A percentile compares a stretch with the other conserved stretches of the same genome.
Evolutionary conservation across 306 rosid genomes (phyloP).

Genomic region (Phaseolus lunatus): DNA sequence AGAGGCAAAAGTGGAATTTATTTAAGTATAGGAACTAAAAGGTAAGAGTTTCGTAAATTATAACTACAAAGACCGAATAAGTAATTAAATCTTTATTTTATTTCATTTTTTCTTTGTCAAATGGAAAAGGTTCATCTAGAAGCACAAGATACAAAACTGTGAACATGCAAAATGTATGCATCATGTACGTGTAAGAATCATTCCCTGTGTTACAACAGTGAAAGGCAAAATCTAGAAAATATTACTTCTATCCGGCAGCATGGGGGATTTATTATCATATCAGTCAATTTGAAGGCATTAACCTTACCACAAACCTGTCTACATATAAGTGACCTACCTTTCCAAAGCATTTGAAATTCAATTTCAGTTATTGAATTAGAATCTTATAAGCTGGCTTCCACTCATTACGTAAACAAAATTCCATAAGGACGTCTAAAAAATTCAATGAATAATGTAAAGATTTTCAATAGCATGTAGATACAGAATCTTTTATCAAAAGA

Average conservation of each 20-base stretch:
- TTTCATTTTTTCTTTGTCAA: not conserved
- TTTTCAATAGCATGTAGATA: conserved; percentile 28
- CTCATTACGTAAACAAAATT: conserved; percentile 25
- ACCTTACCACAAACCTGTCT: conserved; percentile 17
- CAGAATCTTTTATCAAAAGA: conserved; percentile 27
- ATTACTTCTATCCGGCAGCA: conserved; percentile 6
- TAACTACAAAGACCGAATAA: no score
- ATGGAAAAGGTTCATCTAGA: conserved; percentile 30
- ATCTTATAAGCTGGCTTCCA: conserved; percentile 24
- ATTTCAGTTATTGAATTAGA: conserved; percentile 5
- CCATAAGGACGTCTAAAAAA: not conserved
- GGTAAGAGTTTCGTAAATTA: not conserved
- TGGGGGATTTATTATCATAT: conserved; percentile 3
- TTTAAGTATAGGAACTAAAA: no score
- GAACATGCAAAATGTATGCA: conserved; percentile 34
- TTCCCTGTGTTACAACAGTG: conserved; percentile 10
- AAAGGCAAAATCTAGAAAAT: not conserved
- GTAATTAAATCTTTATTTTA: no score
- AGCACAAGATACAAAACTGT: conserved; percentile 3
- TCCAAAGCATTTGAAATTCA: conserved; percentile 34
- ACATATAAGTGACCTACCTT: conserved; percentile 12
- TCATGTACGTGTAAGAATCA: conserved; percentile 34
- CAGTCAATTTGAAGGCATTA: conserved; percentile 30
- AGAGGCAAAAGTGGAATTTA: no score
- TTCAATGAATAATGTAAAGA: not conserved